Evolutionary conservation across 768 basidiomycete species (phyloP).

Genomic region (Mycena sanguinolenta): DNA sequence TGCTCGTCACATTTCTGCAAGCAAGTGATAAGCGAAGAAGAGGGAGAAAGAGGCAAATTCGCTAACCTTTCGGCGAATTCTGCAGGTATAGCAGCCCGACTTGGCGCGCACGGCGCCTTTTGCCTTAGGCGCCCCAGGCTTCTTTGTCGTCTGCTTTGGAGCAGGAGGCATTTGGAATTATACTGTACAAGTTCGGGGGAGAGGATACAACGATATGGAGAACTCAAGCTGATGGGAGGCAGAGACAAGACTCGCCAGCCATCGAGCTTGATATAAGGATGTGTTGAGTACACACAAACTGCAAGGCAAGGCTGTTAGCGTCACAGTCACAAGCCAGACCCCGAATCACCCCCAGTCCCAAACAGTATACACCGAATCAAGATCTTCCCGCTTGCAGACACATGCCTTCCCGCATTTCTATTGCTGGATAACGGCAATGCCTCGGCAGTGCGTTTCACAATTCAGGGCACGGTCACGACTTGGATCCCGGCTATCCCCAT

Average conservation of each 20-base stretch:
- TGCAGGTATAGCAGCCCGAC: conserved; percentile 91
- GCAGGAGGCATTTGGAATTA: conserved; percentile 51
- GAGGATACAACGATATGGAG: conserved; percentile 27
- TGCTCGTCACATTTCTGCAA: conserved; percentile 88
- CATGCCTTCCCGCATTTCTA: conserved; percentile 25
- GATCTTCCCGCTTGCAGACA: conserved; percentile 15
- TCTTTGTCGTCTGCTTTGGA: conserved; percentile 60
- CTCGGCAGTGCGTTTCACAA: conserved; percentile 5
- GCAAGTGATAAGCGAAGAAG: conserved; percentile 34
- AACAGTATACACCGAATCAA: conserved; percentile 6
- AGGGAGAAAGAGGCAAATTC: conserved; percentile 21
- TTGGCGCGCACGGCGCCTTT: conserved; percentile 89
- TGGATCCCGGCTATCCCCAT: background rate
- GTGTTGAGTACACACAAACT: conserved; percentile 22
- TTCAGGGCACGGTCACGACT: conserved; percentile 3
- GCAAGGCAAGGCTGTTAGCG: conserved; percentile 19
- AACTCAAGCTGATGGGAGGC: conserved; percentile 24
- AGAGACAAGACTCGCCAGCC: conserved; percentile 7
- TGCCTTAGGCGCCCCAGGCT: conserved; percentile 72
- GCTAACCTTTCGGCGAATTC: conserved; percentile 84
- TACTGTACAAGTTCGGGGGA: conserved; percentile 22
- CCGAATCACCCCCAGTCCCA: background rate
- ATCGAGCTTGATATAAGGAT: conserved; percentile 30
- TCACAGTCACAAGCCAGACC: background rate
- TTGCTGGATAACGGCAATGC: conserved; percentile 4